Base-by-base conservation (phyloP, 768 basidiomycete species). In the Tephrocybe sp. region DNA sequence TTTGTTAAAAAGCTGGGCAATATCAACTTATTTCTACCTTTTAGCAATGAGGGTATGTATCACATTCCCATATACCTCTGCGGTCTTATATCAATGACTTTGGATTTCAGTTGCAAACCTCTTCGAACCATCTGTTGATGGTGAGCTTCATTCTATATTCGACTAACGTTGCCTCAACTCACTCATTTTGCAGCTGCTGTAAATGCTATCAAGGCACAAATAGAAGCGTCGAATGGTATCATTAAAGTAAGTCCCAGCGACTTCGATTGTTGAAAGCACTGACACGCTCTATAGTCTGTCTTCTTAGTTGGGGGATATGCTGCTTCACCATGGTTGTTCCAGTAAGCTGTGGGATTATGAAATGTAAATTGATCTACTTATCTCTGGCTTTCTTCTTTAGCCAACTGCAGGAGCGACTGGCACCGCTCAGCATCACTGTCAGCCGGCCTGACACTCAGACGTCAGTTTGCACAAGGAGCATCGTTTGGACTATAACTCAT, bases 261-360 rank as follows among this genome's bases (percentile, higher is more conserved):
- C 37, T 49, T 9, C 11, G 22, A 11, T 32, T 30, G 26, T 19
- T n/a, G 21, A 9, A 30, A 43, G 2, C 32, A 22, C 32, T 54
- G 9, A 52, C 36, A 16, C 25, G 13, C 16, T 30, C 26, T 47
- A 21, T 48, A 89, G 85, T 88, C 86, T n/a, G 82, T 91, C 4
- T 91, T 88, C 73, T 70, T 91, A 19, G 89, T 91, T 9, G 89
- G 89, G 60, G 89, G 89, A 39, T 91, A 89, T 56, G 89, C 89
- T 2, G 87, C 89, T 0, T 89, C 86, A 51, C 85, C 87, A 1
- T 90, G 88, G 87, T 70, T 90, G 25, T 90, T 89, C 64, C 64
- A 55, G 72, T 71, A 56, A 9, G 69, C 24, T 22, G 13, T n/a
- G 16, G 3, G 21, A 21, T 9, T 32, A 25, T n/a, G 3, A 9